Evolutionary conservation across 176 grass and related monocot genomes (phyloP).

Genomic region (Musa schizocarpa): DNA sequence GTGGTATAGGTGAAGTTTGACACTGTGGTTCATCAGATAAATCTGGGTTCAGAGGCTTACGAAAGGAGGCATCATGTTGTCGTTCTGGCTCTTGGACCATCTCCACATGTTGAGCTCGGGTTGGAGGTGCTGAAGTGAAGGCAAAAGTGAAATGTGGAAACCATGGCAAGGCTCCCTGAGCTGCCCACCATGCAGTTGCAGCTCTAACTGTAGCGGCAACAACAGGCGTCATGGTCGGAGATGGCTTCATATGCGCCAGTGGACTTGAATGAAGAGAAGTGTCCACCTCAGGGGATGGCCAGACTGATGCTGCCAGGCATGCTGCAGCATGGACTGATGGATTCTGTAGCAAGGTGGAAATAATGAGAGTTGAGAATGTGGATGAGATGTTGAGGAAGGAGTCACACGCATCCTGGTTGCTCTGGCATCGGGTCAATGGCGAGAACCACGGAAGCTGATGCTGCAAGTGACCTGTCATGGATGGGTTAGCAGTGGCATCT

Average conservation of each 20-base stretch:
- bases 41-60: background rate
- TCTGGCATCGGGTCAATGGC: background rate
- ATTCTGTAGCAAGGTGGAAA: conserved; percentile 16
- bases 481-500: background rate
- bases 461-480: background rate
- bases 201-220: background rate
- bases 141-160: background rate
- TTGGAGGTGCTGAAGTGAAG: background rate
- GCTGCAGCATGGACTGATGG: conserved; percentile 24
- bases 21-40: background rate
- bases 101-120: background rate
- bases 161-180: conserved; percentile 6
- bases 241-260: background rate
- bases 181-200: conserved; percentile 1
- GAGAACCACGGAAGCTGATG: conserved; percentile 10
- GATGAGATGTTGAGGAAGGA: conserved; percentile 11
- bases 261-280: background rate
- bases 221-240: background rate
- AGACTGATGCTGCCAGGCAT: conserved; percentile 11
- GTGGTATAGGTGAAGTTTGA: background rate
- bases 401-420: background rate
- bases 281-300: background rate
- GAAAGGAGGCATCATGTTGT: background rate
- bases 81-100: background rate
- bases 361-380: conserved; percentile 14